These are phyloP conservation scores for Cytidiella melzeri DNA, from an alignment of 768 basidiomycete species.

Conservation along the genomic window DNA sequence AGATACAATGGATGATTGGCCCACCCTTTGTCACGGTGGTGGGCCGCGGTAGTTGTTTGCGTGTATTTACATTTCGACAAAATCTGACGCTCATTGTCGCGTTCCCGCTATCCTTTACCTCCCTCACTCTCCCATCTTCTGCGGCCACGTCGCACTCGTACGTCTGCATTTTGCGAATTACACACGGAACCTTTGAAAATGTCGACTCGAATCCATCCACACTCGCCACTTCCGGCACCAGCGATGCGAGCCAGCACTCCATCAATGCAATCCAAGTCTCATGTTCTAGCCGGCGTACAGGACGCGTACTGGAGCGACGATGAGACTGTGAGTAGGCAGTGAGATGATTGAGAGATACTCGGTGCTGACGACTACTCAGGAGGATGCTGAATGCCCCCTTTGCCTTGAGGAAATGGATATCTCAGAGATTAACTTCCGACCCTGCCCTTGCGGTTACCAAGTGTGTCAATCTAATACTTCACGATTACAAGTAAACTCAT, in stretches of 20 bases:
- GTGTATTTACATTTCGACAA: slow-evolving; percentile 21
- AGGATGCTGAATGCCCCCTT: slow-evolving; percentile 95
- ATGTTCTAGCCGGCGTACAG: slow-evolving; percentile 84
- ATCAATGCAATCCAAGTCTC: slow-evolving; percentile 73
- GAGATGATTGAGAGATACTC: neutral
- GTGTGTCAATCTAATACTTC: too few relatives aligned
- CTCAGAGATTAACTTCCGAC: slow-evolving; percentile 98
- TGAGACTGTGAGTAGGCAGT: slow-evolving; percentile 56
- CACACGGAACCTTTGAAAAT: slow-evolving; percentile 34
- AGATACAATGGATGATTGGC: too few relatives aligned
- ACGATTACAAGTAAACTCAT: neutral
- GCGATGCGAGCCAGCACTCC: slow-evolving; percentile 67
- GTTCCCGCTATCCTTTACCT: slow-evolving; percentile 11
- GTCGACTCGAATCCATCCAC: slow-evolving; percentile 53
- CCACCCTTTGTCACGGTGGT: too few relatives aligned
- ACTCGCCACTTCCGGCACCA: slow-evolving; percentile 66
- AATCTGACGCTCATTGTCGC: slow-evolving; percentile 20
- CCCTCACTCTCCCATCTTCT: slow-evolving; percentile 10
- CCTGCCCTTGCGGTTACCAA: slow-evolving; percentile 98
- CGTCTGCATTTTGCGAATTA: neutral
- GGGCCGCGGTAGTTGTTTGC: slow-evolving; percentile 16
- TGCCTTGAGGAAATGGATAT: slow-evolving; percentile 99
- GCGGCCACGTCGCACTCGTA: neutral
- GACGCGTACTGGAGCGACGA: slow-evolving; percentile 98
- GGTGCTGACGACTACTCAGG: slow-evolving; percentile 41